A percentile compares a stretch with the other conserved stretches of the same genome.
Evolutionary conservation across 805 yeast species (phyloP).

Genomic region (Helenozyma rhizophorensis): DNA sequence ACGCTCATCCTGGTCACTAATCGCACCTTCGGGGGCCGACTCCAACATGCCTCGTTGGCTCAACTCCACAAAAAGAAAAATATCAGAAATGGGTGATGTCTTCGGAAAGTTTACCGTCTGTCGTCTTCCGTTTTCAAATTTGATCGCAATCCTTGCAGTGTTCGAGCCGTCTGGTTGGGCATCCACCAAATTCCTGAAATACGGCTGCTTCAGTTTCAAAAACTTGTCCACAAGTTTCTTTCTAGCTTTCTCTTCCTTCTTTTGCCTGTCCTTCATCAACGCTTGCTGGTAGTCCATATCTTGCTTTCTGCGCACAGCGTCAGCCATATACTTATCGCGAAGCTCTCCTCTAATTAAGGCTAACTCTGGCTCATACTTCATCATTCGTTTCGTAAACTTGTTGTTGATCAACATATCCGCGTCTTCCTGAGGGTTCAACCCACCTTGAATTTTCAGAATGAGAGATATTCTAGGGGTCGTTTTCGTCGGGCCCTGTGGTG

Average conservation of each 20-base stretch:
- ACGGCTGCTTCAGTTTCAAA: conserved; percentile 25
- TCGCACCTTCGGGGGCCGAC: conserved; percentile 14
- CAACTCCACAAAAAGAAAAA: conserved; percentile 34
- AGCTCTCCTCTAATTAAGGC: conserved; percentile 58
- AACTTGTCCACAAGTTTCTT: conserved; percentile 36
- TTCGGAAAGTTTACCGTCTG: conserved; percentile 33
- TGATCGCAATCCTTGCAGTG: conserved; percentile 63
- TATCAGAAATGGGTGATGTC: conserved; percentile 23
- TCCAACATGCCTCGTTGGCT: conserved; percentile 38
- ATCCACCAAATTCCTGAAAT: conserved; percentile 22
- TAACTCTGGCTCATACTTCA: conserved; percentile 59
- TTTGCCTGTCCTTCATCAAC: conserved; percentile 58
- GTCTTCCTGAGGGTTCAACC: conserved; percentile 39
- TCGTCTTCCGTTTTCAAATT: conserved; percentile 62
- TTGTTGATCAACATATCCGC: conserved; percentile 27
- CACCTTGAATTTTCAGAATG: conserved; percentile 62
- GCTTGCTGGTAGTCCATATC: conserved; percentile 74
- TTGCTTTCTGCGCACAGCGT: conserved; percentile 63
- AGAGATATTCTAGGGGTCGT: conserved; percentile 56
- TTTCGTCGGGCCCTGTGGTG: conserved; percentile 52
- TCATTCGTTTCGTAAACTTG: conserved; percentile 43
- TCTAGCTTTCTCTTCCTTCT: conserved; percentile 28
- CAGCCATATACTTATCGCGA: conserved; percentile 54
- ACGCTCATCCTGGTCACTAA: conserved; percentile 21
- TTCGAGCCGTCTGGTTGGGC: conserved; percentile 12